Evolutionary conservation across 2,329 filamentous ascomycete species (phyloP), one percentile per base, ranked within the genome.

Genomic region (Aspergillus terreus): DNA sequence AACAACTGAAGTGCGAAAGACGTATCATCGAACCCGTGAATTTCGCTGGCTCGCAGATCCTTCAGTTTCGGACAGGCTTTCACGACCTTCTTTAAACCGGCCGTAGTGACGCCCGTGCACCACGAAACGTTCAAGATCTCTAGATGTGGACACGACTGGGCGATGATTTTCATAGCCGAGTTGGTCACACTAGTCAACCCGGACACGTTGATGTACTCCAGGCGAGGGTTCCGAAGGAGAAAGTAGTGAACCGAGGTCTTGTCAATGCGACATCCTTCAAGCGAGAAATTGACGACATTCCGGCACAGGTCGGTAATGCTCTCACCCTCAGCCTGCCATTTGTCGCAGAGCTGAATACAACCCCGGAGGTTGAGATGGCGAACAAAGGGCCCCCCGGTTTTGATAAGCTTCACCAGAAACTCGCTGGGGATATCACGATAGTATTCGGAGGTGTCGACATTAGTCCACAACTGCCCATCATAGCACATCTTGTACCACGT

Each of bases 381-480:
- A 49, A 97, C 84, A 62, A 97, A 99, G 0, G 92, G 90, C 0
- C 92, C 94, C 1, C 91, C 90, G 3, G 85, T 80, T 1, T 85
- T 83, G 64, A 97, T 91, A 55, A 97, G 91, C 63, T 87, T 90
- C 50, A 91, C 83, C 44, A 99, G 75, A 0, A 89, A 88, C 57
- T 89, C 85, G 19, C 88, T 88, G 0, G 92, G 87, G 58, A 97
- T 97, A 47, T 91, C 83, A 57, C 82, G 82, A 67, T 97, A 96
- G 70, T 92, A 97, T 46, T 88, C 85, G 6, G 90, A 86, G 2
- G 89, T 84, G 68, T 97, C 91, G 45, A 97, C 80, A 40, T 81
- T 83, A 3, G 84, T 85, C 94, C 94, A 99, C 14, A 97, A 75
- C 72, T 99, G 94, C 2, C 94, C 94, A 68, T 99, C 92, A 62